Evolutionary conservation across 768 basidiomycete species (phyloP).

Genomic region (Daedaleopsis nitida): DNA sequence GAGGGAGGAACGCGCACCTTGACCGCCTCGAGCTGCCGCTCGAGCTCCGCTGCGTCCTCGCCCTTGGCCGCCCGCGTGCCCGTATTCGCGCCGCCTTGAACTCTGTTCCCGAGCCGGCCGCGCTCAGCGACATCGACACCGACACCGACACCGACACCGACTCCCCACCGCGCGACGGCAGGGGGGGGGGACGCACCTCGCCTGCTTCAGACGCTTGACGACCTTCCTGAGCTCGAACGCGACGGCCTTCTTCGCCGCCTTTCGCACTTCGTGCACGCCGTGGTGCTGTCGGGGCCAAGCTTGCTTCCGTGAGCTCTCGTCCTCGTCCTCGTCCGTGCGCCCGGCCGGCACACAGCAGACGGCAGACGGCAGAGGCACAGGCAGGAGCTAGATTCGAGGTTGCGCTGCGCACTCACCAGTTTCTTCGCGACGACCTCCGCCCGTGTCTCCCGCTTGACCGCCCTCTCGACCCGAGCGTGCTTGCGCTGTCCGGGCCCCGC

Average conservation of each 20-base stretch:
- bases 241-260: conserved; percentile 80
- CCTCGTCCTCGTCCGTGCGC: background rate
- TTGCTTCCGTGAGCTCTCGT: background rate
- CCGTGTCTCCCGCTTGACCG: conserved; percentile 25
- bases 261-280: conserved; percentile 68
- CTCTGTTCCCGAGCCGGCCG: too few species aligned
- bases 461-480: conserved; percentile 22
- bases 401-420: conserved; percentile 16
- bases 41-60: conserved; percentile 50
- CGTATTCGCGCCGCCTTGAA: too few species aligned
- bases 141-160: background rate
- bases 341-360: background rate
- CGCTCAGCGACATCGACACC: too few species aligned
- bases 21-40: conserved; percentile 58
- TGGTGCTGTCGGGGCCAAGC: conserved; percentile 57
- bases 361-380: too few species aligned
- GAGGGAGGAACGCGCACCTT: conserved; percentile 51
- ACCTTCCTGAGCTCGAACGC: conserved; percentile 78
- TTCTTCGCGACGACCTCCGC: conserved; percentile 13
- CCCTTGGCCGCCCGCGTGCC: too few species aligned
- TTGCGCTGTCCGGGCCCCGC: background rate
- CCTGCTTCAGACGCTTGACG: conserved; percentile 77
- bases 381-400: too few species aligned
- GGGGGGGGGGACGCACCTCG: conserved; percentile 47
- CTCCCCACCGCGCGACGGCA: background rate